Conservation (phyloP, 2,329 filamentous ascomycete species). For the Venturia nashicola region DNA sequence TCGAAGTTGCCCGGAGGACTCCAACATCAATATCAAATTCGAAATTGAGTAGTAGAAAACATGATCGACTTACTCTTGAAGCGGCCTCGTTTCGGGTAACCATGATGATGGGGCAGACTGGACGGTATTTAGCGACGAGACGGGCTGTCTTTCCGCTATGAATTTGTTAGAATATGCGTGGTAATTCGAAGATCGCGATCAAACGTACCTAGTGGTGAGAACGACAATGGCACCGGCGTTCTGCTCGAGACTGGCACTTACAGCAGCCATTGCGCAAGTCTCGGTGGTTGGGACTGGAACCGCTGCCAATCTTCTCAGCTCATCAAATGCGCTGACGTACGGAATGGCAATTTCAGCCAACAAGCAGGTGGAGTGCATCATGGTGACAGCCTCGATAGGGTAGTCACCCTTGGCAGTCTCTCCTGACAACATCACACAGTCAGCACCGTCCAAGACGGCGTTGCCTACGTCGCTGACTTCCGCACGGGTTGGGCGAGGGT, state of each 20-base stretch:
- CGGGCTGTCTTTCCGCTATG: conserved; percentile 78
- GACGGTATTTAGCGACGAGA: conserved; percentile 94
- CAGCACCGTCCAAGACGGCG: conserved; percentile 90
- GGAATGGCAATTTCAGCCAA: conserved; percentile 95
- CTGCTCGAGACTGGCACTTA: conserved; percentile 88
- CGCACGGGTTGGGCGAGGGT: conserved; percentile 92
- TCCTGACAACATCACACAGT: conserved; percentile 99
- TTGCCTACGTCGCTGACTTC: conserved; percentile 99
- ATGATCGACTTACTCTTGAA: conserved; percentile 45
- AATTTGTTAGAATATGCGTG: conserved; percentile 14
- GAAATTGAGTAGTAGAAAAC: neutral
- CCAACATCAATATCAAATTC: neutral
- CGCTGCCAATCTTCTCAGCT: conserved; percentile 72
- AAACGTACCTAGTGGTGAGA: conserved; percentile 66
- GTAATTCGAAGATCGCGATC: conserved; percentile 4
- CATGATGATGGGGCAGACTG: conserved; percentile 99
- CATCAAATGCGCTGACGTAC: conserved; percentile 93
- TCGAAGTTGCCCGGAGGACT: neutral
- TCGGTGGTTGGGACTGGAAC: conserved; percentile 80
- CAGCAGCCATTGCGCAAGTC: conserved; percentile 93
- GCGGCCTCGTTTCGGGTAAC: conserved; percentile 78
- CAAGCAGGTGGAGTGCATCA: conserved; percentile 98
- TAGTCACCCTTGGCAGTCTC: conserved; percentile 98
- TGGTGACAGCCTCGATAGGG: conserved; percentile 78
- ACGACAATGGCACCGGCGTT: conserved; percentile 95